phyloP scores from a whole-genome alignment of 768 basidiomycete species.

The Phylloporus scabripes region DNA sequence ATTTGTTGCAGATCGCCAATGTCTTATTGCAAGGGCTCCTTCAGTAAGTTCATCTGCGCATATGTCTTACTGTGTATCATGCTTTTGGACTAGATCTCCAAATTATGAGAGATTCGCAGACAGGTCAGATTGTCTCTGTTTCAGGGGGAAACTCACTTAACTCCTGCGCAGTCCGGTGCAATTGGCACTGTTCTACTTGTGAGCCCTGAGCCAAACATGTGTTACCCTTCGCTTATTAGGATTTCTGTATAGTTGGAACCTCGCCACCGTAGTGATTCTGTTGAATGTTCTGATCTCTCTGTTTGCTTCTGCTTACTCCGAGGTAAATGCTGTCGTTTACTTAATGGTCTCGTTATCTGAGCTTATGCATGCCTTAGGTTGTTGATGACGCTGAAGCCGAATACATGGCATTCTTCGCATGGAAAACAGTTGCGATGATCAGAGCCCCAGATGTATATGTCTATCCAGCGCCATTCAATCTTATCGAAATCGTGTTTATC shows the following conservation, averaged over 20 bases:
- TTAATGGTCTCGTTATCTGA: background rate
- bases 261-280: constrained; percentile 75
- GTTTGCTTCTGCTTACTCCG: constrained; percentile 88
- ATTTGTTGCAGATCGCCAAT: constrained; percentile 51
- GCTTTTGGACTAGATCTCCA: constrained; percentile 45
- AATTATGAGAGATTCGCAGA: constrained; percentile 53
- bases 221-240: background rate
- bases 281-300: constrained; percentile 95
- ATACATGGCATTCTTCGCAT: constrained; percentile 86
- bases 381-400: constrained; percentile 83
- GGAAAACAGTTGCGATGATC: constrained; percentile 81
- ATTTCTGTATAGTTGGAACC: constrained; percentile 59
- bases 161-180: constrained; percentile 42
- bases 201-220: constrained; percentile 22
- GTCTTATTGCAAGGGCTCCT: constrained; percentile 74
- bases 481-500: constrained; percentile 73
- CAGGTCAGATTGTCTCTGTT: constrained; percentile 33
- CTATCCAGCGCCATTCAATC: constrained; percentile 91
- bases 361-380: constrained; percentile 42
- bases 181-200: constrained; percentile 77
- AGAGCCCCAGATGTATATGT: constrained; percentile 76
- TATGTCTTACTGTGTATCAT: background rate
- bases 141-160: background rate
- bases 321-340: constrained; percentile 43
- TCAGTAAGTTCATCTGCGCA: constrained; percentile 42